These are phyloP conservation scores for Fusarium begoniae DNA, from an alignment of 2,329 filamentous ascomycete genomes.

Conservation along the genomic window DNA sequence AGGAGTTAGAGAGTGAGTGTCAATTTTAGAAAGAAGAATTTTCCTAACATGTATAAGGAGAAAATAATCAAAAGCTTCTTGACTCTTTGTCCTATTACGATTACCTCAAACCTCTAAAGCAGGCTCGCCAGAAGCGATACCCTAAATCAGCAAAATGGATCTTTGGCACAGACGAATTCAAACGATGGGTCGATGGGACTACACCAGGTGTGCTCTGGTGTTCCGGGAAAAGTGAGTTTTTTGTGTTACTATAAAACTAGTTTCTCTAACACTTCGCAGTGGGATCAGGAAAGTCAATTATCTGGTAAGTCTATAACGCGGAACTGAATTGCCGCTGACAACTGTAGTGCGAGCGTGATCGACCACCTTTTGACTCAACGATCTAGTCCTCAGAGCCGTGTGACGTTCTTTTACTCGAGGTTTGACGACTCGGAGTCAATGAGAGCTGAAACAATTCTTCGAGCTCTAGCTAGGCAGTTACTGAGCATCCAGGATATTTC, in stretches of 20 bases:
- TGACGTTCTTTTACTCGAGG: accelerated
- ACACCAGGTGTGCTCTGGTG: constrained; percentile 39
- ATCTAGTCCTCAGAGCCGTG: accelerated
- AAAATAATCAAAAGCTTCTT: constrained; percentile 38
- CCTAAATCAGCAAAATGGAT: constrained; percentile 43
- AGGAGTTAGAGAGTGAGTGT: accelerated
- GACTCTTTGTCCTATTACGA: constrained; percentile 42
- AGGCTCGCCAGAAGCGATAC: constrained; percentile 42
- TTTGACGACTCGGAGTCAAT: not conserved
- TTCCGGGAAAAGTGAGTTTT: constrained; percentile 44
- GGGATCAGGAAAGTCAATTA: constrained; percentile 43
- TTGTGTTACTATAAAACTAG: accelerated
- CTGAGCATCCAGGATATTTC: not conserved
- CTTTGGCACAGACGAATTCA: constrained; percentile 38
- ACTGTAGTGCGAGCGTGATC: not conserved
- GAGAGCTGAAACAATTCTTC: accelerated
- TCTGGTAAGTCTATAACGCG: not conserved
- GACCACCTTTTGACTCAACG: not conserved
- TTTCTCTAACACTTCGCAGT: constrained; percentile 2
- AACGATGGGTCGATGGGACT: constrained; percentile 29
- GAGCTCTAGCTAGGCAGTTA: not conserved
- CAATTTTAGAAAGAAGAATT: accelerated
- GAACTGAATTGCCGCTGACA: accelerated
- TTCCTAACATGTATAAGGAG: not conserved
- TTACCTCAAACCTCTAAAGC: constrained; percentile 37